Percentiles rank a stretch among this genome's conserved stretches.
phyloP scores from a whole-genome alignment of 148 eudicot species.

The Dianthus caryophyllus region DNA sequence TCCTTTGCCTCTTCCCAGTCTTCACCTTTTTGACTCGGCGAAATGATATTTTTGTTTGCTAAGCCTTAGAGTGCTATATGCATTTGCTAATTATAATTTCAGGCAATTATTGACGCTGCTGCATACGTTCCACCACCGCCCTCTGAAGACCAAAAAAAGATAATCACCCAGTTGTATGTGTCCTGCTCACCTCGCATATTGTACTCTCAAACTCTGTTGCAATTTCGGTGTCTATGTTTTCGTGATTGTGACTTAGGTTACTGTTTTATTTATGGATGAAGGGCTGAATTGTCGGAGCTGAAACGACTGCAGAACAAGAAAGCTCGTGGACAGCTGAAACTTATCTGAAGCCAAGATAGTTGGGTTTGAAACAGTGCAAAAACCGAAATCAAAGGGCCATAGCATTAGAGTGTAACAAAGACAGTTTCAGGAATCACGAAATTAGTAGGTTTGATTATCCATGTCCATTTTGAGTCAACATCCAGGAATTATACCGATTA shows the following conservation, averaged over 20 bases:
- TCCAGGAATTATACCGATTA: neutral
- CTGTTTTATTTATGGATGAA: slow-evolving; percentile 16
- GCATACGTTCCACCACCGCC: slow-evolving; percentile 97
- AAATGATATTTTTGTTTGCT: slow-evolving; percentile 1
- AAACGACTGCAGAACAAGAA: slow-evolving; percentile 77
- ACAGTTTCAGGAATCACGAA: neutral
- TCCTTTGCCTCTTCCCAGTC: neutral
- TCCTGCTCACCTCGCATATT: slow-evolving; percentile 5
- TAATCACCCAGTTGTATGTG: slow-evolving; percentile 66
- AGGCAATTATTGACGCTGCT: slow-evolving; percentile 92
- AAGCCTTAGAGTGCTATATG: slow-evolving; percentile 11
- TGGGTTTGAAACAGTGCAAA: slow-evolving; percentile 39
- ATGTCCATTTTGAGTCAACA: slow-evolving; percentile 1
- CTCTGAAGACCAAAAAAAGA: slow-evolving; percentile 80
- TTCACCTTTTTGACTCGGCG: neutral
- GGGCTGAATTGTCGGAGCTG: slow-evolving; percentile 69
- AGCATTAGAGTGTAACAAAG: slow-evolving; percentile 8
- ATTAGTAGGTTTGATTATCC: slow-evolving; percentile 13
- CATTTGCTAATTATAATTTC: slow-evolving; percentile 13
- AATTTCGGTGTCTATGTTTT: neutral
- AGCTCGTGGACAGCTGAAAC: slow-evolving; percentile 60
- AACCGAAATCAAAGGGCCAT: neutral
- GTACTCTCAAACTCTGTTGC: slow-evolving; percentile 5
- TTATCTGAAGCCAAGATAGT: slow-evolving; percentile 57
- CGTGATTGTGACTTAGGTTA: slow-evolving; percentile 1